A percentile compares a stretch with the other conserved stretches of the same genome.
These are phyloP conservation scores for Dactylonectria macrodidyma DNA, from an alignment of 2,329 filamentous ascomycete genomes.

Conservation along the genomic window DNA sequence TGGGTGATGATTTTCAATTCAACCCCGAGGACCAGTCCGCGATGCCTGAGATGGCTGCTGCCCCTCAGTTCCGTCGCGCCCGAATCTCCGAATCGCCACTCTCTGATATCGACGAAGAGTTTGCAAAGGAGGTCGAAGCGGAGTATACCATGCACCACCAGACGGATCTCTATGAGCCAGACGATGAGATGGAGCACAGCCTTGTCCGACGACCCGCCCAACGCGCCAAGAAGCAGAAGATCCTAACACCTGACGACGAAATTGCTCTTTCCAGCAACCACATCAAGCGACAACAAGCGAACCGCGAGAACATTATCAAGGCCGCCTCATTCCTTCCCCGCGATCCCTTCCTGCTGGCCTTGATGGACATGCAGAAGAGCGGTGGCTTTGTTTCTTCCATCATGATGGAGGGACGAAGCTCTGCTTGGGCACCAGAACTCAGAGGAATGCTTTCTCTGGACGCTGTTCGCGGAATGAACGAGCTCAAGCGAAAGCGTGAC, in stretches of 20 bases:
- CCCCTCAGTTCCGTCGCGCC: slow-evolving; percentile 66
- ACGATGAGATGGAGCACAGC: slow-evolving; percentile 69
- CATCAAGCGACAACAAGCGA: slow-evolving; percentile 89
- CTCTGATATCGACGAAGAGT: slow-evolving; percentile 77
- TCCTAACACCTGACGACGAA: slow-evolving; percentile 85
- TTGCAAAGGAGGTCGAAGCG: slow-evolving; percentile 71
- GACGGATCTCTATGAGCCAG: slow-evolving; percentile 74
- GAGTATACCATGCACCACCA: slow-evolving; percentile 69
- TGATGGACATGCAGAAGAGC: slow-evolving; percentile 93
- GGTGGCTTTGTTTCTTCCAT: slow-evolving; percentile 92
- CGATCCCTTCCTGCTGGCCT: slow-evolving; percentile 86
- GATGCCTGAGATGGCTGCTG: slow-evolving; percentile 63
- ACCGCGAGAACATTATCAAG: slow-evolving; percentile 89
- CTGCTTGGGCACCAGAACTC: slow-evolving; percentile 92
- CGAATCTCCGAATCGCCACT: slow-evolving; percentile 80
- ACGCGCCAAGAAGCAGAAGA: slow-evolving; percentile 81
- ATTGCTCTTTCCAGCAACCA: slow-evolving; percentile 83
- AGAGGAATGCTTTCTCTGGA: slow-evolving; percentile 93
- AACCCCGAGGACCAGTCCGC: slow-evolving; percentile 73
- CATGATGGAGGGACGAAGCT: slow-evolving; percentile 83
- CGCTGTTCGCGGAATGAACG: slow-evolving; percentile 80
- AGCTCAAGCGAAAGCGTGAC: slow-evolving; percentile 94
- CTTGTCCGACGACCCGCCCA: slow-evolving; percentile 79
- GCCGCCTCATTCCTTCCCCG: slow-evolving; percentile 86
- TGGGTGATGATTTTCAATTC: slow-evolving; percentile 77